Evolutionary conservation across 1,284 basidiomycete species (phyloP).

Genomic region (Tylopilus orsonianus): DNA sequence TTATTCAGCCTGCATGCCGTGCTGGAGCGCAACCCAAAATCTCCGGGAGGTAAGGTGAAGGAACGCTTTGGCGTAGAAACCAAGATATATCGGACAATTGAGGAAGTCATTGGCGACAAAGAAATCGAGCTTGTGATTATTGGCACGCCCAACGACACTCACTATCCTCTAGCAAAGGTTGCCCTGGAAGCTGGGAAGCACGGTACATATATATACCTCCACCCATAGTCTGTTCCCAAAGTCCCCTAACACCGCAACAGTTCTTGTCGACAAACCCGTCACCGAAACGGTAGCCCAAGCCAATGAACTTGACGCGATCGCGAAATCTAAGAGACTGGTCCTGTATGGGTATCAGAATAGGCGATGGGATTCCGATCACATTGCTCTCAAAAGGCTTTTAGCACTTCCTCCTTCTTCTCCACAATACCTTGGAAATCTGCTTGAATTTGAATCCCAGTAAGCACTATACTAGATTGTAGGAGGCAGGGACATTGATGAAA

Average conservation of each 20-base stretch:
- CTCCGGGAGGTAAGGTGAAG: constrained; percentile 60
- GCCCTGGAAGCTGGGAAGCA: constrained; percentile 76
- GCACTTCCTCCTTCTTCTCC: constrained; percentile 50
- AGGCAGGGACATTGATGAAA: not conserved
- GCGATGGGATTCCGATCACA: constrained; percentile 81
- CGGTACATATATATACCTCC: constrained; percentile 42
- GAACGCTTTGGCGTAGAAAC: constrained; percentile 59
- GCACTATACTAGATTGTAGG: constrained; percentile 19
- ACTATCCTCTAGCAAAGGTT: constrained; percentile 68
- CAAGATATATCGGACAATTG: constrained; percentile 55
- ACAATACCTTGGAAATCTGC: constrained; percentile 58
- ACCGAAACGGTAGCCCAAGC: constrained; percentile 68
- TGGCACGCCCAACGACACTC: constrained; percentile 79
- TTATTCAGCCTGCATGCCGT: constrained; percentile 74
- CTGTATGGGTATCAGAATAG: constrained; percentile 82
- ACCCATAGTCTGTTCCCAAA: not conserved
- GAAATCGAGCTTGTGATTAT: constrained; percentile 71
- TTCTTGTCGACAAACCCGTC: constrained; percentile 84
- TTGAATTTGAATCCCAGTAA: constrained; percentile 78
- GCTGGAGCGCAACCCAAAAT: constrained; percentile 57
- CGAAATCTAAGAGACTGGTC: constrained; percentile 63
- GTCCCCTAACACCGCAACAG: constrained; percentile 35
- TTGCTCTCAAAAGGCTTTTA: constrained; percentile 70
- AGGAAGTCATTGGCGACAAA: constrained; percentile 56
- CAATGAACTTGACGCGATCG: constrained; percentile 64